Evolutionary conservation across 768 basidiomycete species (phyloP), one percentile per base, ranked within the genome.

Genomic region (Suillus occidentalis): DNA sequence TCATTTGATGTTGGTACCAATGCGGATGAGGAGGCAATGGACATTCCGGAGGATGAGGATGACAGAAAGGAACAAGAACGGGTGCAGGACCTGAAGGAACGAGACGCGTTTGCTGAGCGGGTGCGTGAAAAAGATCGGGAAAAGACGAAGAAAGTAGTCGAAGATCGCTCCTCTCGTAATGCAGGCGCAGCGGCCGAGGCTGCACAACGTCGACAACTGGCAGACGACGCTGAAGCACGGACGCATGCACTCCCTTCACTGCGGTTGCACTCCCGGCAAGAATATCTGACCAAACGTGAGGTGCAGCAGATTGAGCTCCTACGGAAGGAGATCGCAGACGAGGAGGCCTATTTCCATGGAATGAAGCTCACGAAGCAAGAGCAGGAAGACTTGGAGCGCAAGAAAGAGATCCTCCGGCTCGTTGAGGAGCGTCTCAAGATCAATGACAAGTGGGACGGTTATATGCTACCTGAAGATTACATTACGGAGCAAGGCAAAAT

Each of bases 401-500:
- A 99, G 82, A 97, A 96, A 78, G 94, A 97, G 70, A 82, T 99
- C 9, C 80, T 99, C 6, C 85, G 86, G 62, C 85, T 99, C 53
- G 97, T 97, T 62, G 97, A 99, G 77, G 96, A 96, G 74, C 87
- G 97, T 36, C 82, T 97, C 67, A 90, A 89, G 72, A 97, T 99
- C 63, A 92, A 94, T 76, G 97, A 99, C 80, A 94, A 92, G 67
- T 94, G 84, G 79, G 97, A 99, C 66, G 97, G 97, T 9, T 99
- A 99, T 74, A 89, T 91, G 78, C 85, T 99, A 50, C 97, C 97
- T 0, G 97, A 99, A 69, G 97, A 99, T 76, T 99, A 99, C 75
- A 85, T 99, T 70, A 99, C 97, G 0, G 97, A 97, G 72, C 95
- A 98, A 75, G 97, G 97, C 36, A 97, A 96, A 79, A 95, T 99